Percentiles rank a stretch among this genome's conserved stretches.
Conservation (phyloP, 177 flowering plant species). For the Vitis hybrid region DNA sequence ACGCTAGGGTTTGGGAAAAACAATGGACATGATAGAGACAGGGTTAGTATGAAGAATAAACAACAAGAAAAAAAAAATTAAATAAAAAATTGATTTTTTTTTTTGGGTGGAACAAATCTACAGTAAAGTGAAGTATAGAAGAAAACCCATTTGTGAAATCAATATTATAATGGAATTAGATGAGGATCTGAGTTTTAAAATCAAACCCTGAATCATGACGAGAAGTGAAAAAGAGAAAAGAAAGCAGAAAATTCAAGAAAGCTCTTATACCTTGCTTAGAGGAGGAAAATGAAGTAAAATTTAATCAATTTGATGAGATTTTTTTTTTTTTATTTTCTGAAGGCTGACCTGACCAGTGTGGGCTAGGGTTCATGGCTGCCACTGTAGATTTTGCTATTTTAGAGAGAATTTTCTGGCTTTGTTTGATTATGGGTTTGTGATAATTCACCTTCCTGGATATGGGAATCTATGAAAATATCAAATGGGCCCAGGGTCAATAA, state of each 20-base stretch:
- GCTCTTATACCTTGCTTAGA: not conserved
- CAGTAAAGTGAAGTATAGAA: not conserved
- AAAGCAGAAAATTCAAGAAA: not conserved
- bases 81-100: no score
- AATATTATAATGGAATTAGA: conserved; percentile 8
- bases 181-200: conserved; percentile 20
- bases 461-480: no score
- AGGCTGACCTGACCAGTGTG: not conserved
- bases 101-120: not conserved
- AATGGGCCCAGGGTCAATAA: no score
- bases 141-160: not conserved
- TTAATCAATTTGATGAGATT: not conserved
- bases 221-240: not conserved
- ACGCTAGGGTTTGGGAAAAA: conserved; percentile 1
- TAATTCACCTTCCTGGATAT: no score
- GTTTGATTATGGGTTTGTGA: no score
- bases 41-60: conserved; percentile 5
- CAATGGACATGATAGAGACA: conserved; percentile 6
- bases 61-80: not conserved
- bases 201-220: not conserved
- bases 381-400: not conserved
- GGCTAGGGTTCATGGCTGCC: not conserved
- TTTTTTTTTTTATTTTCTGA: not conserved
- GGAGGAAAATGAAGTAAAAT: not conserved
- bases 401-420: not conserved